Evolutionary conservation across 495 filamentous ascomycete genomes (phyloP).

Genomic region (Aspergillus funiculosus): DNA sequence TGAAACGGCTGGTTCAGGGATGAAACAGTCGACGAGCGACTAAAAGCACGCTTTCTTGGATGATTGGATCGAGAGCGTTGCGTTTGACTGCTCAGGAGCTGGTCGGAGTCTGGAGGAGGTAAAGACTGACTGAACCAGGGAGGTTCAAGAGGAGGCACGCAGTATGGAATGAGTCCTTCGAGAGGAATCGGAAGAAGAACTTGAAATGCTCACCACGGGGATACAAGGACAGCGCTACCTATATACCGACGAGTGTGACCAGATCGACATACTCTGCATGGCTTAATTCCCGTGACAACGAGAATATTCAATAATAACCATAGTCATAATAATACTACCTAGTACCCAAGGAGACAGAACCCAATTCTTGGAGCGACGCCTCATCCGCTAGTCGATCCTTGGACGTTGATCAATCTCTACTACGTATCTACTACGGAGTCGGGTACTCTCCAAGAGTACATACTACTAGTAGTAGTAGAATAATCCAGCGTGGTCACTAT

Average conservation of each 20-base stretch:
- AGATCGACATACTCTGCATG: conserved; percentile 17
- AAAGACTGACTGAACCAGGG: conserved; percentile 7
- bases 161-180: no score
- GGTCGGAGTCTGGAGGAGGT: neutral
- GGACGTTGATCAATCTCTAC: neutral
- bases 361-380: neutral
- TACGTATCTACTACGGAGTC: no score
- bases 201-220: no score
- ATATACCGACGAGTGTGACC: conserved; percentile 11
- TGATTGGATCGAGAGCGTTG: conserved; percentile 5
- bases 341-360: neutral
- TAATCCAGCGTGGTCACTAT: no score
- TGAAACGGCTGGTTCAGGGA: conserved; percentile 32
- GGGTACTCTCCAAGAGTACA: no score
- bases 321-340: no score
- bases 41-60: conserved; percentile 4
- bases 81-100: neutral
- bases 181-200: no score
- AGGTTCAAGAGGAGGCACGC: no score
- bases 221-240: no score
- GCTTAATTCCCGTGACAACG: conserved; percentile 9
- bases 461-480: no score
- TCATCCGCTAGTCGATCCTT: conserved; percentile 3
- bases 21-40: conserved; percentile 30
- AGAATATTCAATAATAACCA: no score